Base-by-base conservation (phyloP, 1,284 basidiomycete species). In the Ustilago xerochloae region DNA sequence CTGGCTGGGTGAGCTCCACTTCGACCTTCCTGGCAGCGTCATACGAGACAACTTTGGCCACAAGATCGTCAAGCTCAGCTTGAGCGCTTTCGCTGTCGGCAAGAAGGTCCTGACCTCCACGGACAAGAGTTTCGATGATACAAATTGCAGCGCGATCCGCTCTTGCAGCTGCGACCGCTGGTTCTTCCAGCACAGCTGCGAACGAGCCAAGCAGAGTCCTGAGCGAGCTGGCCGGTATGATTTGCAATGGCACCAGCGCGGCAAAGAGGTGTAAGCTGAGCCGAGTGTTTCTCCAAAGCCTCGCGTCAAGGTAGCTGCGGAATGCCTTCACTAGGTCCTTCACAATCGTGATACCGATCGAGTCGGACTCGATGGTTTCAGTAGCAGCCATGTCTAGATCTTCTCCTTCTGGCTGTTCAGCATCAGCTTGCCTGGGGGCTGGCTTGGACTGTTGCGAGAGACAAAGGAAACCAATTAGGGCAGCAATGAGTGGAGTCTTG, bases 61-160 rank as follows among this genome's bases (percentile, higher is more conserved):
- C 79, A 13, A 84, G 68, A 8, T 56, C 62, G 61, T 84, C 79
- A 18, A 81, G 64, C 22, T 83, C 71, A 9, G 76, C 61, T 6
- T 43, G 50, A 1, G 63, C 60, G 10, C 57, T 49, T 1, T 54
- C 54, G n/a, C 51, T 57, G 20, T 62, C 60, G 20, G 22, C 38
- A 18, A 77, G 45, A 6, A 84, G 70, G 36, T 82, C 79, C 5
- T 66, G 58, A 15, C 80, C 82, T 3, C 78, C 80, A 18, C 79
- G 71, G 53, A 78, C 79, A 32, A 97, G 86, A 9, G 92, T 93
- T 83, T 97, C 93, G 7, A 90, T 91, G 18, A 94, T 93, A 84
- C 92, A 94, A 20, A 93, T 85, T 1, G 92, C 91, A 0, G 93
- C 93, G 48, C 90, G 89, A 83, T 94, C 92, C 0, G 92, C 93